Base-by-base conservation (phyloP, 2,329 filamentous ascomycete genomes). In the Beauveria sp. region DNA sequence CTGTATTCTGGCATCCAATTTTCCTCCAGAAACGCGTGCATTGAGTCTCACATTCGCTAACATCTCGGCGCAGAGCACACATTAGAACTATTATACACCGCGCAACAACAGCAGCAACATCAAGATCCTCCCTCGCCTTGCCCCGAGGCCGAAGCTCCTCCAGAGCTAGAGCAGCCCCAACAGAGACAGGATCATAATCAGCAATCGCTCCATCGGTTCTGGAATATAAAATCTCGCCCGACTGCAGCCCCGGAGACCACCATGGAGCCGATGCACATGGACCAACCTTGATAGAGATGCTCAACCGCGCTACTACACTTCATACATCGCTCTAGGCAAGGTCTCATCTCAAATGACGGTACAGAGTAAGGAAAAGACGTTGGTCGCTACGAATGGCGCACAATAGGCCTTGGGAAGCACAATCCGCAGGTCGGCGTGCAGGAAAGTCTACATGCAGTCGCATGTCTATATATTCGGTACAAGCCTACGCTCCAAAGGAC, bases 151-250 rank as follows among this genome's bases (percentile, higher is more conserved):
- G 55, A 62, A 37, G 52, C 47, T 16, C 20, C 52, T 16, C 28
- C 37, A 1, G 40, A 59, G 26, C 5, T 41, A 0, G 46, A 56
- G 5, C 52, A 47, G 44, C 18, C 46, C 8, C 56, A 44, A 6
- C 9, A 46, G 9, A 24, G 14, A 30, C 14, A 51, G 4, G n/a
- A 26, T 61, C 10, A 65, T 61, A 18, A 63, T 24, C 84, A 86
- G 68, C 74, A 77, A 4, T 84, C 80, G 0, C 74, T 87, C 0
- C 83, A 87, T 69, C 80, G 75, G 46, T 87, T 86, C 72, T 88
- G 83, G 83, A 77, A 78, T n/a, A 76, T 86, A 16, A 77, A 75
- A 2, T 73, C 75, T 0, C 69, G 73, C 0, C 69, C 77, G 5
- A 64, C 66, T 14, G 55, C 70, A 0, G 67, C 68, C 4, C 64